Conservation (phyloP, 768 basidiomycete genomes). For the Lentinula raphanica region DNA sequence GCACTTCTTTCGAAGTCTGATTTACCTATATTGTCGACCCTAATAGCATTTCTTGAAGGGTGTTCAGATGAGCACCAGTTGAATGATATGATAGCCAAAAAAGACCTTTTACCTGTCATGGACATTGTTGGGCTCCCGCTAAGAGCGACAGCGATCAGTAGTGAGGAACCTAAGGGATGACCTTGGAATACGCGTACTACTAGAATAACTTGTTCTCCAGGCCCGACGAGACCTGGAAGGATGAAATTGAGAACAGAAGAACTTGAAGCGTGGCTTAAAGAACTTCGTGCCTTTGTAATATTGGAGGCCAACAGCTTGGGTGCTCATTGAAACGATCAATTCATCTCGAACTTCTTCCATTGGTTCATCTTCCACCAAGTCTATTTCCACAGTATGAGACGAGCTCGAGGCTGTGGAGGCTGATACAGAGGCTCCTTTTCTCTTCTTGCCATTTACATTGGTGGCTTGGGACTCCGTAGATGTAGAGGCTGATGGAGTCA, state of each 20-base stretch:
- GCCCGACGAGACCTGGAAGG: constrained; percentile 66
- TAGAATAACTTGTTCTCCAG: constrained; percentile 71
- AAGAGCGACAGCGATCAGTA: constrained; percentile 12
- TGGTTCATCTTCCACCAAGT: constrained; percentile 35
- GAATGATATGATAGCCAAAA: not conserved
- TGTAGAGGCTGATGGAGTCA: not conserved
- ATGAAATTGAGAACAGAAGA: constrained; percentile 1
- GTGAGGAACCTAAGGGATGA: not conserved
- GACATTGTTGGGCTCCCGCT: constrained; percentile 57
- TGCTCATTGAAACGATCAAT: constrained; percentile 52
- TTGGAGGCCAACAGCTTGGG: constrained; percentile 77
- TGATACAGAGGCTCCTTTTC: constrained; percentile 24
- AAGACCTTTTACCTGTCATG: constrained; percentile 70
- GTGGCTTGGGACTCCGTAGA: not conserved
- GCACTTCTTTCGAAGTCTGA: not conserved
- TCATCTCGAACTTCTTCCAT: constrained; percentile 56
- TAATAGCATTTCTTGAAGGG: constrained; percentile 60
- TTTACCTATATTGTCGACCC: constrained; percentile 72
- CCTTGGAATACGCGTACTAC: constrained; percentile 5
- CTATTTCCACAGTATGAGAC: constrained; percentile 10
- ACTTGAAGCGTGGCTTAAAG: not conserved
- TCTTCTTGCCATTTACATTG: constrained; percentile 34
- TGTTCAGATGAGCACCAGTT: not conserved
- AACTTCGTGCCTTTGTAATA: constrained; percentile 60
- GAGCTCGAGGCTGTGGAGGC: not conserved